Conservation (phyloP, 352 stramenopile genomes). For the Phytophthora gonapodyides region DNA sequence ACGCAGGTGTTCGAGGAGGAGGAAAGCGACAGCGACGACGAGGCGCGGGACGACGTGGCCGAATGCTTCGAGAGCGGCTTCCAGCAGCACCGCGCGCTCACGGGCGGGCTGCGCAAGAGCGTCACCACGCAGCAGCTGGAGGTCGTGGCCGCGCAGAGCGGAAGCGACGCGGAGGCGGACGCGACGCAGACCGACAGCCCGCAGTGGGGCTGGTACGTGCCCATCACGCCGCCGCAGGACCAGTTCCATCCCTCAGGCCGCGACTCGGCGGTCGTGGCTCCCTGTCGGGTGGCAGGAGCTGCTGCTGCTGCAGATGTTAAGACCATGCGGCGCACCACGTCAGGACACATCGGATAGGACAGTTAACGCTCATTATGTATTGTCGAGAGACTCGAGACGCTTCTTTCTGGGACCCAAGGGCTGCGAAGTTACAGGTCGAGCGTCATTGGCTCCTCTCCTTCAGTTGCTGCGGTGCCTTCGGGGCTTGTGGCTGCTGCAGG, state of each 20-base stretch:
- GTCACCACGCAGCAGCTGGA: constrained; percentile 35
- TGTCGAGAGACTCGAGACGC: constrained; percentile 8
- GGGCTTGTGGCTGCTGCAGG: neutral
- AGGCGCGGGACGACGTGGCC: constrained; percentile 31
- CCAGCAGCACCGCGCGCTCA: constrained; percentile 19
- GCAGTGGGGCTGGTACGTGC: constrained; percentile 89
- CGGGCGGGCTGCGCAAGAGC: constrained; percentile 32
- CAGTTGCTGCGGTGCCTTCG: neutral
- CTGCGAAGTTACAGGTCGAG: constrained; percentile 26
- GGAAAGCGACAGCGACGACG: constrained; percentile 42
- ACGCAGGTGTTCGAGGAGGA: constrained; percentile 76
- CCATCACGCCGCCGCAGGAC: constrained; percentile 84
- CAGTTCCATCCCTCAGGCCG: constrained; percentile 33
- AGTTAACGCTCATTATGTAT: constrained; percentile 21
- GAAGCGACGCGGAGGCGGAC: constrained; percentile 24
- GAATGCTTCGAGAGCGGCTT: constrained; percentile 22
- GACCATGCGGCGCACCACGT: constrained; percentile 41
- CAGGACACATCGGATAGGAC: constrained; percentile 37
- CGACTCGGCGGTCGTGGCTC: constrained; percentile 6
- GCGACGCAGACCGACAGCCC: constrained; percentile 67
- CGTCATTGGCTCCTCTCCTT: constrained; percentile 17
- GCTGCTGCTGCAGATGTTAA: constrained; percentile 3
- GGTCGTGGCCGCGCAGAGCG: neutral
- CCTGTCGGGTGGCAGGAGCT: neutral
- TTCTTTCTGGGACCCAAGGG: neutral